These are phyloP conservation scores for Ophiocordyceps camponoti-saundersi DNA, from an alignment of 2,329 filamentous ascomycete genomes.

Conservation along the genomic window DNA sequence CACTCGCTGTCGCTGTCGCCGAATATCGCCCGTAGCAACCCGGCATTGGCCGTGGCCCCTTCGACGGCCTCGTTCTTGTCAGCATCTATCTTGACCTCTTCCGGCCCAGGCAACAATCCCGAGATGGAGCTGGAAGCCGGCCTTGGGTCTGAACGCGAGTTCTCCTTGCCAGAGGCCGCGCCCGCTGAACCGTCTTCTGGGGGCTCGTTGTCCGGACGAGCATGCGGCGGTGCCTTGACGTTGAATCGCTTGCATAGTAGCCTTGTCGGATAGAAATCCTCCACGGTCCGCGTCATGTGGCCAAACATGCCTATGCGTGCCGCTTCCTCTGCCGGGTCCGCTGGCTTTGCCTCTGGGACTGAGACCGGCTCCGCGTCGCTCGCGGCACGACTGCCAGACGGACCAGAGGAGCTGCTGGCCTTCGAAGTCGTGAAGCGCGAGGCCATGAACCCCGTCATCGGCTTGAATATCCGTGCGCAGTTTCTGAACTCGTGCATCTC, in stretches of 20 bases:
- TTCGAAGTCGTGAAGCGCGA: constrained; percentile 72
- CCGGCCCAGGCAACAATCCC: neutral
- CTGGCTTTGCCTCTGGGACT: constrained; percentile 15
- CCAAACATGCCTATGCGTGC: constrained; percentile 90
- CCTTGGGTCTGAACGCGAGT: neutral
- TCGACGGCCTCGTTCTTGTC: constrained; percentile 55
- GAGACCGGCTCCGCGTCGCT: constrained; percentile 10
- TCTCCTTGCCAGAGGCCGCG: neutral
- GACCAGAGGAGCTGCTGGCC: constrained; percentile 14
- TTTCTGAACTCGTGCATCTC: constrained; percentile 63
- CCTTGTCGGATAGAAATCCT: constrained; percentile 63
- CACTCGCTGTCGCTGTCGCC: constrained; percentile 63
- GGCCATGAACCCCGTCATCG: constrained; percentile 83
- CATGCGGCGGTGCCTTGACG: constrained; percentile 58
- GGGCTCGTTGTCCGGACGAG: constrained; percentile 30
- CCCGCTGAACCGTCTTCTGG: constrained; percentile 9
- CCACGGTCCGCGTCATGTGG: constrained; percentile 56
- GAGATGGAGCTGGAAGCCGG: neutral
- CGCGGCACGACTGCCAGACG: constrained; percentile 7
- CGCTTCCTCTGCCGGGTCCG: constrained; percentile 68
- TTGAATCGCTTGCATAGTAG: constrained; percentile 92
- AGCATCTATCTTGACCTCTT: constrained; percentile 36
- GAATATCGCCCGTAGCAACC: constrained; percentile 85
- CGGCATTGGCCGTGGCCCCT: constrained; percentile 55
- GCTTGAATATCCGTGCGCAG: constrained; percentile 62